Evolutionary conservation across 352 stramenopile genomes (phyloP).

Genomic region (Halophytophthora batemanensis): DNA sequence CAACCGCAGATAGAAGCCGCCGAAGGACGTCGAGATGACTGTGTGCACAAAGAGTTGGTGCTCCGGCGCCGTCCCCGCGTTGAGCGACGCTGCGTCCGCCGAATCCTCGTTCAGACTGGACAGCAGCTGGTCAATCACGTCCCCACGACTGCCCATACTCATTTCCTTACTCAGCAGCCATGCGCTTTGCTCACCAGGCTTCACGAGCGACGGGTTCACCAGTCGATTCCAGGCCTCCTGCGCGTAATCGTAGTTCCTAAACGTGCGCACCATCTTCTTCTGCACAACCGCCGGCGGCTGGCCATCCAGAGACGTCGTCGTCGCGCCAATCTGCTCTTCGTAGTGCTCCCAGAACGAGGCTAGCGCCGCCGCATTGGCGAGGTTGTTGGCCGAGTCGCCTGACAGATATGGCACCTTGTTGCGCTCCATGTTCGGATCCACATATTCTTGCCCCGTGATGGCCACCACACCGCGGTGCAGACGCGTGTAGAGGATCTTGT

Average conservation of each 20-base stretch:
- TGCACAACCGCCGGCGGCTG: conserved; percentile 55
- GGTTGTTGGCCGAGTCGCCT: conserved; percentile 26
- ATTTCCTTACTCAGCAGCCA: conserved; percentile 84
- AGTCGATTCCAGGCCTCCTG: conserved; percentile 83
- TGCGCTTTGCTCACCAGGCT: conserved; percentile 56
- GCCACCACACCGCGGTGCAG: conserved; percentile 58
- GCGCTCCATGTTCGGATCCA: conserved; percentile 56
- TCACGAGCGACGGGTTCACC: conserved; percentile 71
- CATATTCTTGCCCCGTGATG: conserved; percentile 79
- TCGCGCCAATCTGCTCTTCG: conserved; percentile 60
- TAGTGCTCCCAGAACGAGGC: conserved; percentile 74
- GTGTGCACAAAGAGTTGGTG: conserved; percentile 77
- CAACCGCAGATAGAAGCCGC: conserved; percentile 83
- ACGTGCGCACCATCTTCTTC: conserved; percentile 85
- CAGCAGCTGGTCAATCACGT: conserved; percentile 75
- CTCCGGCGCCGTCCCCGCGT: conserved; percentile 14
- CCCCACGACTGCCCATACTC: conserved; percentile 66
- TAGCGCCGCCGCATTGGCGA: conserved; percentile 60
- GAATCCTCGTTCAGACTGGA: conserved; percentile 60
- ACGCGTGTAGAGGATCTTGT: conserved; percentile 68
- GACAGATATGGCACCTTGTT: conserved; percentile 66
- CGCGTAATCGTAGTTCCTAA: conserved; percentile 86
- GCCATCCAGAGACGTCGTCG: conserved; percentile 56
- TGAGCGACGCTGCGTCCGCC: conserved; percentile 16
- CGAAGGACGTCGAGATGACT: conserved; percentile 76